Conservation (phyloP, 768 basidiomycete genomes). For the Hydnomerulius pinastri region DNA sequence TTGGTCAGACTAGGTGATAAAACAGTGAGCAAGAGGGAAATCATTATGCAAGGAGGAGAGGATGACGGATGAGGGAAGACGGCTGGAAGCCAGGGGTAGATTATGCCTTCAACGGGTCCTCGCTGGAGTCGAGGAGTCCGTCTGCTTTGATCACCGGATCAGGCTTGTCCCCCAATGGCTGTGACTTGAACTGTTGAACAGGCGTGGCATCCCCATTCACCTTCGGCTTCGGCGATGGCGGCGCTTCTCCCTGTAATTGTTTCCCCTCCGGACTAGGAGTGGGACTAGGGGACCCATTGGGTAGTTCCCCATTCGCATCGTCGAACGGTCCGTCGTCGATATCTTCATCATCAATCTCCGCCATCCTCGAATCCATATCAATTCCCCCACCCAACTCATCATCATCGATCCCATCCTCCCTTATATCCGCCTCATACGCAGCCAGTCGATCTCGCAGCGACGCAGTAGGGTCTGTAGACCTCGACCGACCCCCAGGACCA, state of each 20-base stretch:
- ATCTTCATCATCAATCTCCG: constrained; percentile 38
- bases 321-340: constrained; percentile 29
- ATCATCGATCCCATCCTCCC: constrained; percentile 35
- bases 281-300: constrained; percentile 30
- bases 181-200: constrained; percentile 49
- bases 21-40: constrained; percentile 3
- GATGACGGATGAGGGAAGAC: constrained; percentile 1
- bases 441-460: constrained; percentile 62
- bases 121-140: constrained; percentile 65
- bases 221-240: constrained; percentile 45
- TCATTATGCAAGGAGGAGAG: constrained; percentile 5
- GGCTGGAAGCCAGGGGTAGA: neutral
- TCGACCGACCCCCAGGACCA: constrained; percentile 40
- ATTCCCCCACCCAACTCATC: constrained; percentile 23
- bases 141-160: constrained; percentile 58
- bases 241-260: constrained; percentile 42
- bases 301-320: constrained; percentile 34
- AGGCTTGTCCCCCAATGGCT: constrained; percentile 56
- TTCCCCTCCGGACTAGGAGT: constrained; percentile 19
- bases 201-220: constrained; percentile 50
- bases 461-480: constrained; percentile 54
- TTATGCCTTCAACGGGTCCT: constrained; percentile 53
- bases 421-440: constrained; percentile 57
- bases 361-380: constrained; percentile 24
- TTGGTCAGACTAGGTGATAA: constrained; percentile 8